phyloP scores from a whole-genome alignment of 2,329 filamentous ascomycete genomes.

The Penicillium sclerotiorum region DNA sequence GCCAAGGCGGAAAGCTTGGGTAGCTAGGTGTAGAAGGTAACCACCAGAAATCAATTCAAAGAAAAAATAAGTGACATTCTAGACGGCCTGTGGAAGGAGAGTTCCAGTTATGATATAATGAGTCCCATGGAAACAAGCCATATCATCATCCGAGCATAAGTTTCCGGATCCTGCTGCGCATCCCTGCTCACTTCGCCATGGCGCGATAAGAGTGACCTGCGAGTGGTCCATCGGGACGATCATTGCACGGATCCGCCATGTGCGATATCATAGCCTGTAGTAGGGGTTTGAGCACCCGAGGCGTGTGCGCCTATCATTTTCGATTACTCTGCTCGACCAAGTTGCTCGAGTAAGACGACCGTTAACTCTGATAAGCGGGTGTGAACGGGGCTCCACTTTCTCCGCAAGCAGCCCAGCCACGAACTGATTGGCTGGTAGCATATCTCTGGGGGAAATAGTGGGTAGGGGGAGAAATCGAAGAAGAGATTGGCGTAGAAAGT shows the following conservation, averaged over 20 bases:
- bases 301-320: slow-evolving; percentile 18
- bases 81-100: not conserved
- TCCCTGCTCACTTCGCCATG: slow-evolving; percentile 8
- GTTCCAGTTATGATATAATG: slow-evolving; percentile 19
- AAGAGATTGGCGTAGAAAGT: slow-evolving; percentile 1
- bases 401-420: slow-evolving; percentile 18
- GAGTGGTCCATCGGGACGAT: slow-evolving; percentile 11
- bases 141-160: slow-evolving; percentile 13
- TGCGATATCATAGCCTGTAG: slow-evolving; percentile 2
- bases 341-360: slow-evolving; percentile 23
- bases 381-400: slow-evolving; percentile 19
- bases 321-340: slow-evolving; percentile 19
- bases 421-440: slow-evolving; percentile 27
- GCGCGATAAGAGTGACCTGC: slow-evolving; percentile 16
- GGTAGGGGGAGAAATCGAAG: not conserved
- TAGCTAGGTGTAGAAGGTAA: not conserved
- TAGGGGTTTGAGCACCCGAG: slow-evolving; percentile 13
- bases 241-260: slow-evolving; percentile 7
- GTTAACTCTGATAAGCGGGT: slow-evolving; percentile 29
- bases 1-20: not conserved
- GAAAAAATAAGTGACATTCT: not conserved
- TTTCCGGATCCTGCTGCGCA: slow-evolving; percentile 10
- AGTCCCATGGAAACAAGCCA: slow-evolving; percentile 9
- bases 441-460: slow-evolving; percentile 9
- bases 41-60: not conserved